phyloP scores from a whole-genome alignment of 2,329 filamentous ascomycete species.

The Penicillium sp. region DNA sequence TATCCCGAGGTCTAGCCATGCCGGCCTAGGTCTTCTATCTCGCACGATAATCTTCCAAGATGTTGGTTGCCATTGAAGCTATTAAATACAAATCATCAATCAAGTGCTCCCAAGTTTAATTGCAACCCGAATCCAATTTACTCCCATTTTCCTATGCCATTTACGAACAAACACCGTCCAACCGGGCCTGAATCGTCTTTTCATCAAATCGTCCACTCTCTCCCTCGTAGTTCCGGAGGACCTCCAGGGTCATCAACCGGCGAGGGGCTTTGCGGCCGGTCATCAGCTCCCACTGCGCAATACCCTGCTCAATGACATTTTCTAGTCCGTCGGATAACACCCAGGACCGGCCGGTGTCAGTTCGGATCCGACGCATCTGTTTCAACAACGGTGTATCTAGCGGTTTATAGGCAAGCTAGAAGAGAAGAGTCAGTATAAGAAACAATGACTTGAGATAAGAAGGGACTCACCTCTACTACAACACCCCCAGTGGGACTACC shows the following conservation, averaged over 20 bases:
- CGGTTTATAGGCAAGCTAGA: slow-evolving; percentile 64
- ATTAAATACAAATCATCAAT: not conserved
- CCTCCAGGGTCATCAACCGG: slow-evolving; percentile 68
- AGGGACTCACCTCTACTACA: slow-evolving; percentile 61
- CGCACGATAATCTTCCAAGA: not conserved
- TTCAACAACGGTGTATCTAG: slow-evolving; percentile 69
- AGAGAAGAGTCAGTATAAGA: slow-evolving; percentile 22
- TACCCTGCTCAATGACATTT: slow-evolving; percentile 74
- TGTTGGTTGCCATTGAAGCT: not conserved
- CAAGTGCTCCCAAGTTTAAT: not conserved
- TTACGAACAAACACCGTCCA: slow-evolving; percentile 31
- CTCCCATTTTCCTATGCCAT: not conserved
- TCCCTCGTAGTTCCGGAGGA: slow-evolving; percentile 43
- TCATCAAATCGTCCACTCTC: slow-evolving; percentile 38
- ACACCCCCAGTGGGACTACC: slow-evolving; percentile 73
- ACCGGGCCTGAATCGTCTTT: slow-evolving; percentile 37
- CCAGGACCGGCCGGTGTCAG: slow-evolving; percentile 58
- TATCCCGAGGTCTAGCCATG: too few relatives aligned
- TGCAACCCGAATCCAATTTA: not conserved
- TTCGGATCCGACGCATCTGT: slow-evolving; percentile 64
- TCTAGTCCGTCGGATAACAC: slow-evolving; percentile 75
- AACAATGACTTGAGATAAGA: not conserved
- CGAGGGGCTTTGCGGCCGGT: slow-evolving; percentile 72
- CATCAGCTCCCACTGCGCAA: slow-evolving; percentile 79
- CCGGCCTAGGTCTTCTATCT: too few relatives aligned